phyloP scores from a whole-genome alignment of 2,329 filamentous ascomycete species.

The Cladosporium sp. region DNA sequence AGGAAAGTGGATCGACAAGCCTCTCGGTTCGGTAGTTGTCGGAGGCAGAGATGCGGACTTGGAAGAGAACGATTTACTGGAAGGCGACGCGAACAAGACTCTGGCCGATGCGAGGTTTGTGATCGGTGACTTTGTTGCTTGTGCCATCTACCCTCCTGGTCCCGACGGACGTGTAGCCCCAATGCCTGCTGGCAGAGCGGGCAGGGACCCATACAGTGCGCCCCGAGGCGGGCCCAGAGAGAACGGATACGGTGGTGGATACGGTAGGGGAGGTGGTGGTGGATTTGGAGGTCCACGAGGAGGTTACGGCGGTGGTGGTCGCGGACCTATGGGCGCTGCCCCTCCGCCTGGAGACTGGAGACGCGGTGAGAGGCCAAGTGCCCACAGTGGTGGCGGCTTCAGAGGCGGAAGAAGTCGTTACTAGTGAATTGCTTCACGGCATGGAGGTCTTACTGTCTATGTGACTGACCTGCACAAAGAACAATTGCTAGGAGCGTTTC shows the following conservation, averaged over 20 bases:
- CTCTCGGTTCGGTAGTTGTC: constrained; percentile 79
- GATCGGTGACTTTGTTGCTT: constrained; percentile 84
- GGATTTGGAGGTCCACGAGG: constrained; percentile 22
- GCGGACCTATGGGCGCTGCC: constrained; percentile 31
- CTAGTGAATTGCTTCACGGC: background rate
- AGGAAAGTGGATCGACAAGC: constrained; percentile 71
- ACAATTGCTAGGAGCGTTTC: background rate
- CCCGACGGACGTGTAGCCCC: constrained; percentile 73
- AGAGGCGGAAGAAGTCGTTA: constrained; percentile 14
- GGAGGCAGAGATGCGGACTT: constrained; percentile 45
- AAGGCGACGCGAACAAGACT: constrained; percentile 68
- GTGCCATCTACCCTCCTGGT: constrained; percentile 74
- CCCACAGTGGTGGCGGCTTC: constrained; percentile 26
- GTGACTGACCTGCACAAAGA: no score
- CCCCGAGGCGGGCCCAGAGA: constrained; percentile 33
- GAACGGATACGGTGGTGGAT: constrained; percentile 32
- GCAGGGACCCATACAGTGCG: constrained; percentile 42
- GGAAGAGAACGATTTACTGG: constrained; percentile 35
- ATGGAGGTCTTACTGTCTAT: background rate
- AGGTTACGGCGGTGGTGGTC: constrained; percentile 27
- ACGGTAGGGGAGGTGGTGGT: constrained; percentile 25
- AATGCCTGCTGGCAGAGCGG: constrained; percentile 51
- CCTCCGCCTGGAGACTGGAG: constrained; percentile 41
- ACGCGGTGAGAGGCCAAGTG: constrained; percentile 38
- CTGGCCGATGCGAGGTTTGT: constrained; percentile 77